These are phyloP conservation scores for Endoconidiophora laricicola DNA, from an alignment of 2,329 filamentous ascomycete species.

Conservation along the genomic window DNA sequence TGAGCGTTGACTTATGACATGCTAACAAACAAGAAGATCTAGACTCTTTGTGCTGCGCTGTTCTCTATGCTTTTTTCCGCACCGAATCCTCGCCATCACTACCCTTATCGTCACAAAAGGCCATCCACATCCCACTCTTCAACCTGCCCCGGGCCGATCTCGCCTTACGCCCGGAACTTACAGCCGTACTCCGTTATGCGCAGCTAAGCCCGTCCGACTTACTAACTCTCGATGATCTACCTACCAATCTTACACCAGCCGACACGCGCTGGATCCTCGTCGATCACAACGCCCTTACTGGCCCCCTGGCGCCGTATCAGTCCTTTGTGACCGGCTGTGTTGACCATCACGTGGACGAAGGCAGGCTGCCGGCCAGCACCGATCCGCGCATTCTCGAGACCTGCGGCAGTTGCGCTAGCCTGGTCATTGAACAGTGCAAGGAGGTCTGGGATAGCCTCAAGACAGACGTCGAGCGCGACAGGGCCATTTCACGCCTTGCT, in stretches of 20 bases:
- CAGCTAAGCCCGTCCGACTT: slow-evolving; percentile 43
- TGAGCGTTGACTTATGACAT: background rate
- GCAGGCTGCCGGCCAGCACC: slow-evolving; percentile 28
- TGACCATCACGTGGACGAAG: slow-evolving; percentile 67
- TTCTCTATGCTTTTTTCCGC: slow-evolving; percentile 59
- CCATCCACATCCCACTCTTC: slow-evolving; percentile 53
- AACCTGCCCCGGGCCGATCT: slow-evolving; percentile 56
- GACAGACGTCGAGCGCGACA: slow-evolving; percentile 25
- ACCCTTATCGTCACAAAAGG: slow-evolving; percentile 20
- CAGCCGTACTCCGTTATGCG: slow-evolving; percentile 44
- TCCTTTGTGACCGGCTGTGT: slow-evolving; percentile 45
- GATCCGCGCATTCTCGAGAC: slow-evolving; percentile 45
- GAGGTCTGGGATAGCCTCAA: slow-evolving; percentile 32
- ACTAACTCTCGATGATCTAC: slow-evolving; percentile 41
- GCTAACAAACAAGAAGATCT: slow-evolving; percentile 37
- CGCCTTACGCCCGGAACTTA: slow-evolving; percentile 54
- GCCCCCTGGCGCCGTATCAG: slow-evolving; percentile 37
- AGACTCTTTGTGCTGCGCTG: slow-evolving; percentile 60
- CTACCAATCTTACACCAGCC: slow-evolving; percentile 28
- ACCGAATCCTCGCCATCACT: slow-evolving; percentile 30
- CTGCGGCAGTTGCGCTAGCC: slow-evolving; percentile 56
- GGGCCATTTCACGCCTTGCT: slow-evolving; percentile 47
- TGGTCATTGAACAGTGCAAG: slow-evolving; percentile 45
- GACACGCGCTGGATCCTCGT: slow-evolving; percentile 57
- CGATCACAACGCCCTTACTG: slow-evolving; percentile 62